Conservation (phyloP, 1,284 basidiomycete species). For the Mycosarcoma maydis region DNA sequence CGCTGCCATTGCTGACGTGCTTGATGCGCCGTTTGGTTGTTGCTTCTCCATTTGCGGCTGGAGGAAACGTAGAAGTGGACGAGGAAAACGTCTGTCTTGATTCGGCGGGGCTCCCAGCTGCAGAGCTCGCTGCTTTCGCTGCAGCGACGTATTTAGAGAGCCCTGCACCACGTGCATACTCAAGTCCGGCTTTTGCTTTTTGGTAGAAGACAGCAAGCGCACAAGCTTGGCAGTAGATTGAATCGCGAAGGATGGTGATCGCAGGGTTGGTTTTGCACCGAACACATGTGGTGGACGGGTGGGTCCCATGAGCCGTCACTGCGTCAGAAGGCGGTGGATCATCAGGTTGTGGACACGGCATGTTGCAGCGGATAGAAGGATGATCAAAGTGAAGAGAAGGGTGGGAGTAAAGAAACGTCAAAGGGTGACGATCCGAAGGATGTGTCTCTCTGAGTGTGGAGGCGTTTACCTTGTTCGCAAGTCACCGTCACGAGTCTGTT, state of each 20-base stretch:
- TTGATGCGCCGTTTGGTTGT: conserved; percentile 6
- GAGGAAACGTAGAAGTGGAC: neutral
- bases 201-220: conserved; percentile 48
- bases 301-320: neutral
- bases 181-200: conserved; percentile 52
- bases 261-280: conserved; percentile 44
- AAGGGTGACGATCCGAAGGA: no score
- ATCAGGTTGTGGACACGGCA: conserved; percentile 48
- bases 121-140: conserved; percentile 4
- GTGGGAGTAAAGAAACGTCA: neutral
- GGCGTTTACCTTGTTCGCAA: no score
- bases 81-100: neutral
- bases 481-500: no score
- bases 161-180: conserved; percentile 52
- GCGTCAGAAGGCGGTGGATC: conserved; percentile 9
- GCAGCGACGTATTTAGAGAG: conserved; percentile 45
- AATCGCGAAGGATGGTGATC: conserved; percentile 46
- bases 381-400: neutral
- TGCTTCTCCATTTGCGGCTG: neutral
- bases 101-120: neutral
- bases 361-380: neutral
- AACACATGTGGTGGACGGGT: conserved; percentile 26
- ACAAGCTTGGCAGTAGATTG: conserved; percentile 54
- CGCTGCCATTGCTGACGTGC: conserved; percentile 23
- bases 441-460: no score